A percentile compares a stretch with the other conserved stretches of the same genome.
Evolutionary conservation across 768 basidiomycete genomes (phyloP).

Genomic region (Phlegmacium glaucopus): DNA sequence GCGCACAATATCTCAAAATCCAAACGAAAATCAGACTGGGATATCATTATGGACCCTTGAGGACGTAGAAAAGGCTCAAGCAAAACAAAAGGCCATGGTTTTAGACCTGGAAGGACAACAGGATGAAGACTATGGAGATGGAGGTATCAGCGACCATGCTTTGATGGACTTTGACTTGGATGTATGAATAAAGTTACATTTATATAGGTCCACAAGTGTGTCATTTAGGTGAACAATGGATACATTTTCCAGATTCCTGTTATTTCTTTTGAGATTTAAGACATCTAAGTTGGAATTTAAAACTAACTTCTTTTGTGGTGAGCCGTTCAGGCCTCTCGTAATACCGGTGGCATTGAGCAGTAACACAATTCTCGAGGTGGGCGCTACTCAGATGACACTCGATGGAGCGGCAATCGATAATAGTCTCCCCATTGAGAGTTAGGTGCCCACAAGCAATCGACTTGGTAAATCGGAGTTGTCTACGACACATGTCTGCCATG

Average conservation of each 20-base stretch:
- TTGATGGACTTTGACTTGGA: slow-evolving; percentile 56
- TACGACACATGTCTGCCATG: slow-evolving; percentile 56
- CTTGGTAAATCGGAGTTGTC: slow-evolving; percentile 50
- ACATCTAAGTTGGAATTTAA: background rate
- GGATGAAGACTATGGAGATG: slow-evolving; percentile 66
- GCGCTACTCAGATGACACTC: slow-evolving; percentile 44
- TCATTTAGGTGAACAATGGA: slow-evolving; percentile 25
- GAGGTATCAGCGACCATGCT: slow-evolving; percentile 62
- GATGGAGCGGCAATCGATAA: slow-evolving; percentile 49
- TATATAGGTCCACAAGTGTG: background rate
- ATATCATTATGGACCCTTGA: slow-evolving; percentile 94
- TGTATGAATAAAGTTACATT: slow-evolving; percentile 21
- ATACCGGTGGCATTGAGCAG: slow-evolving; percentile 53
- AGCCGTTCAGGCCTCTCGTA: slow-evolving; percentile 58
- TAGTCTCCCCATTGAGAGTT: slow-evolving; percentile 37
- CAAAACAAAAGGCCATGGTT: slow-evolving; percentile 69
- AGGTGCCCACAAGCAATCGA: slow-evolving; percentile 55
- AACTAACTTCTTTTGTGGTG: slow-evolving; percentile 40
- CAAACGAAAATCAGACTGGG: slow-evolving; percentile 93
- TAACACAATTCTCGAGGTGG: slow-evolving; percentile 48
- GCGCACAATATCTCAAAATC: slow-evolving; percentile 97
- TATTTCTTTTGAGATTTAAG: slow-evolving; percentile 11
- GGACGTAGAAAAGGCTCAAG: slow-evolving; percentile 84
- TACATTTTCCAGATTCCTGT: slow-evolving; percentile 37
- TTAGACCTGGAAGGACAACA: slow-evolving; percentile 44